A percentile compares a stretch with the other conserved stretches of the same genome.
phyloP scores from a whole-genome alignment of 768 basidiomycete genomes.

The Macrolepiota fuliginosa region DNA sequence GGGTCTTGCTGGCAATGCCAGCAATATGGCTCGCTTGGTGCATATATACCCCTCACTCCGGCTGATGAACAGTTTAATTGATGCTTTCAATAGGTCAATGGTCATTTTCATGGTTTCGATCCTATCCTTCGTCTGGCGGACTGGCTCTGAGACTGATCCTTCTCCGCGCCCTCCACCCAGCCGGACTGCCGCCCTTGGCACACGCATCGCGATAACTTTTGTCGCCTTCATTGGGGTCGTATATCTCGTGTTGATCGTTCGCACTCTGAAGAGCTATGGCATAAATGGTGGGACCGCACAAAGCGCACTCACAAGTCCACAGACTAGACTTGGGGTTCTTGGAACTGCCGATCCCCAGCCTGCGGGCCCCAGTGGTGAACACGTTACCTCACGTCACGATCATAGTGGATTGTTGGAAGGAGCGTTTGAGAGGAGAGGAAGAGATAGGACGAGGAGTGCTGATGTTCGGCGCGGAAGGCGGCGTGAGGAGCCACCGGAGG shows the following conservation, averaged over 20 bases:
- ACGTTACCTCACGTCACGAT: conserved; percentile 5
- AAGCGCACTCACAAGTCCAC: conserved; percentile 15
- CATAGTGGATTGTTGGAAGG: conserved; percentile 16
- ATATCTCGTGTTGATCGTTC: conserved; percentile 60
- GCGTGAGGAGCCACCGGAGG: conserved; percentile 2
- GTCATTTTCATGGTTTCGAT: conserved; percentile 62
- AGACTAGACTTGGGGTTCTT: background rate
- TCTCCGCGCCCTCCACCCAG: conserved; percentile 33
- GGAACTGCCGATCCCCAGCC: background rate
- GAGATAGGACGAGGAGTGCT: conserved; percentile 22
- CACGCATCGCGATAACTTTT: conserved; percentile 53
- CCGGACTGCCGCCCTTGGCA: conserved; percentile 38
- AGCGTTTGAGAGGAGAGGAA: conserved; percentile 25
- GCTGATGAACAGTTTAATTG: background rate
- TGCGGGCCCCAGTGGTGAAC: background rate
- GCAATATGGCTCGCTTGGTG: background rate
- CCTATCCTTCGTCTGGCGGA: conserved; percentile 70
- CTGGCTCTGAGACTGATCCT: conserved; percentile 47
- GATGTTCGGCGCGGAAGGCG: background rate
- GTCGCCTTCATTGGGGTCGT: conserved; percentile 57
- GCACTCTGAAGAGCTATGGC: conserved; percentile 62
- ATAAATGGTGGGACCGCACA: conserved; percentile 20
- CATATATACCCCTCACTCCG: background rate
- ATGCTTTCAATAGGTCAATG: conserved; percentile 52
- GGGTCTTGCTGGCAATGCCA: conserved; percentile 35